These are phyloP conservation scores for Clonostachys solani DNA, from an alignment of 2,329 filamentous ascomycete genomes.

Conservation along the genomic window DNA sequence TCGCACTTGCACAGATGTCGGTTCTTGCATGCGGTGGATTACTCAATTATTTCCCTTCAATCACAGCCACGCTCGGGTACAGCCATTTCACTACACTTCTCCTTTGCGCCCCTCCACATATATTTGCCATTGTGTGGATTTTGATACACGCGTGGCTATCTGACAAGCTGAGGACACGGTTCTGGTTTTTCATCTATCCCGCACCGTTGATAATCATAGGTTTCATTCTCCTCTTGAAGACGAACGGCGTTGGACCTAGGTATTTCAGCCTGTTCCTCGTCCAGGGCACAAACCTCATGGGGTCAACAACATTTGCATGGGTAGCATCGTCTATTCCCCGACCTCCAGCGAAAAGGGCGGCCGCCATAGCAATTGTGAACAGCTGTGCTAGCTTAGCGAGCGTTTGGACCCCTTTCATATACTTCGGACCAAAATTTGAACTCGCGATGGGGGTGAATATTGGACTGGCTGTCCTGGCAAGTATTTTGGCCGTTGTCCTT, in stretches of 20 bases:
- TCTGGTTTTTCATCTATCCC: constrained; percentile 23
- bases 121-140: constrained; percentile 55
- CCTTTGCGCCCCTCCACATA: constrained; percentile 54
- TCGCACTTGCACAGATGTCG: constrained; percentile 40
- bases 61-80: constrained; percentile 50
- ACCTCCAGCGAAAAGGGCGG: constrained; percentile 49
- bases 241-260: constrained; percentile 42
- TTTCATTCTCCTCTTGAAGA: constrained; percentile 57
- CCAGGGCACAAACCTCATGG: constrained; percentile 35
- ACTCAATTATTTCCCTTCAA: constrained; percentile 17
- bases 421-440: constrained; percentile 30
- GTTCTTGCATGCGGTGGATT: constrained; percentile 12
- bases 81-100: constrained; percentile 45
- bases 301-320: constrained; percentile 39
- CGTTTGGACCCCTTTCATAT: constrained; percentile 48
- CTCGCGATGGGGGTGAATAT: constrained; percentile 35
- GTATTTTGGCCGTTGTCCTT: constrained; percentile 23
- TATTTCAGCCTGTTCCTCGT: constrained; percentile 55
- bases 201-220: constrained; percentile 48
- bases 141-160: constrained; percentile 50
- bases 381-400: constrained; percentile 46
- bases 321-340: constrained; percentile 44
- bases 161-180: constrained; percentile 21
- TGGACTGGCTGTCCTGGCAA: constrained; percentile 1
- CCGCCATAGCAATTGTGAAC: constrained; percentile 50